A percentile compares a stretch with the other conserved stretches of the same genome.
Conservation (phyloP, 1,284 basidiomycete species). For the Ceratobasidium sp. region DNA sequence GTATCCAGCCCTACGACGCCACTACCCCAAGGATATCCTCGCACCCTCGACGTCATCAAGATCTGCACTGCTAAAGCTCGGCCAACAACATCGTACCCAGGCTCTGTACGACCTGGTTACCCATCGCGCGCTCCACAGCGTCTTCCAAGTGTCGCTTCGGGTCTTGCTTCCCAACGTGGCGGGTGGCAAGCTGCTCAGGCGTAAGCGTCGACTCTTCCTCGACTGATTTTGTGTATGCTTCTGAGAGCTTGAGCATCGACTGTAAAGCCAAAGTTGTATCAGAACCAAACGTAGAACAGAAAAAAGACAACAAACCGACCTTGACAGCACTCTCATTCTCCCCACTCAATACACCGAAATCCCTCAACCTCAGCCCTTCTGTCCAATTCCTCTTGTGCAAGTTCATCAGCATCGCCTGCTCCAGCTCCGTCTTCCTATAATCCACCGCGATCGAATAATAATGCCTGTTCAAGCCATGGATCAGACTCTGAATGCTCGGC, state of each 20-base stretch:
- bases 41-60: background rate
- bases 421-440: slow-evolving; percentile 95
- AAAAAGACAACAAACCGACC: slow-evolving; percentile 60
- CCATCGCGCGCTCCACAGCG: slow-evolving; percentile 96
- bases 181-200: slow-evolving; percentile 89
- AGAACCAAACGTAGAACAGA: slow-evolving; percentile 27
- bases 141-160: slow-evolving; percentile 97
- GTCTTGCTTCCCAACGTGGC: slow-evolving; percentile 97
- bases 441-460: slow-evolving; percentile 98
- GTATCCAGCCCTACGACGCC: background rate
- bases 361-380: slow-evolving; percentile 88
- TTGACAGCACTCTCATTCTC: slow-evolving; percentile 91
- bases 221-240: slow-evolving; percentile 94
- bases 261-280: slow-evolving; percentile 55
- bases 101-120: slow-evolving; percentile 94
- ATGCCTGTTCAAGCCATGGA: slow-evolving; percentile 94
- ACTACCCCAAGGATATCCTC: background rate
- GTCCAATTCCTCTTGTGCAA: slow-evolving; percentile 98
- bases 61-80: slow-evolving; percentile 77
- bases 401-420: slow-evolving; percentile 98
- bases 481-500: slow-evolving; percentile 95
- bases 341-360: slow-evolving; percentile 88
- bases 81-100: slow-evolving; percentile 91
- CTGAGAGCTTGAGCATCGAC: slow-evolving; percentile 92
- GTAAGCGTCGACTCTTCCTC: slow-evolving; percentile 95